A percentile compares a stretch with the other conserved stretches of the same genome.
These are phyloP conservation scores for Fusarium guadeloupense DNA, from an alignment of 2,329 filamentous ascomycete species.

Conservation along the genomic window DNA sequence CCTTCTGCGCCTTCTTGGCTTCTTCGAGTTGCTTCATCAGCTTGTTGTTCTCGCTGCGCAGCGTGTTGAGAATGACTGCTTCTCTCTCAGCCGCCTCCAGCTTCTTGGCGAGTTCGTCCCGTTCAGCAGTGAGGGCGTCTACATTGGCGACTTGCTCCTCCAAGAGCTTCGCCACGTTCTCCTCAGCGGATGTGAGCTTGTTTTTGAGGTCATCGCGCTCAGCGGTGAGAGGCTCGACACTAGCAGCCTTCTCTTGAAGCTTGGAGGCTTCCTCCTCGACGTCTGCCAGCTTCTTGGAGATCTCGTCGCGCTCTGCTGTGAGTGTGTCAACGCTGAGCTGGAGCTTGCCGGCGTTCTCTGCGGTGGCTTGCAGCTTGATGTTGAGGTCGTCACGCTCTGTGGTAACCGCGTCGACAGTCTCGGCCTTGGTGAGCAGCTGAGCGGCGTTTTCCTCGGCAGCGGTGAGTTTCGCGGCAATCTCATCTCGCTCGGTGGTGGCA, in stretches of 20 bases:
- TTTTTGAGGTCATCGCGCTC: constrained; percentile 30
- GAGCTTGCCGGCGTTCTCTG: constrained; percentile 28
- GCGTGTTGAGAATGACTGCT: constrained; percentile 29
- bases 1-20: constrained; percentile 37
- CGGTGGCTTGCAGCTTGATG: constrained; percentile 29
- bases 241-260: constrained; percentile 30
- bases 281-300: constrained; percentile 35
- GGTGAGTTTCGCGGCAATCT: constrained; percentile 12
- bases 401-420: constrained; percentile 26
- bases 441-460: constrained; percentile 22
- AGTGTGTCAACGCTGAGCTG: constrained; percentile 23
- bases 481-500: constrained; percentile 15
- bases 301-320: constrained; percentile 32
- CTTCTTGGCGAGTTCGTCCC: constrained; percentile 32
- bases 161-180: constrained; percentile 3
- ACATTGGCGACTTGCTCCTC: constrained; percentile 22
- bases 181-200: constrained; percentile 28
- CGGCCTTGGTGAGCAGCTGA: constrained; percentile 8
- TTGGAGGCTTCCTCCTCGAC: constrained; percentile 26
- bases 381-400: too few species aligned
- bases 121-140: constrained; percentile 17
- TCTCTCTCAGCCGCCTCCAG: constrained; percentile 36
- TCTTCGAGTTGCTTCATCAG: constrained; percentile 39
- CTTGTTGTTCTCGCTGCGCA: constrained; percentile 39
- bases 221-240: constrained; percentile 18